Evolutionary conservation across 345 rosid genomes (phyloP).

Genomic region (Linum usitatissimum): DNA sequence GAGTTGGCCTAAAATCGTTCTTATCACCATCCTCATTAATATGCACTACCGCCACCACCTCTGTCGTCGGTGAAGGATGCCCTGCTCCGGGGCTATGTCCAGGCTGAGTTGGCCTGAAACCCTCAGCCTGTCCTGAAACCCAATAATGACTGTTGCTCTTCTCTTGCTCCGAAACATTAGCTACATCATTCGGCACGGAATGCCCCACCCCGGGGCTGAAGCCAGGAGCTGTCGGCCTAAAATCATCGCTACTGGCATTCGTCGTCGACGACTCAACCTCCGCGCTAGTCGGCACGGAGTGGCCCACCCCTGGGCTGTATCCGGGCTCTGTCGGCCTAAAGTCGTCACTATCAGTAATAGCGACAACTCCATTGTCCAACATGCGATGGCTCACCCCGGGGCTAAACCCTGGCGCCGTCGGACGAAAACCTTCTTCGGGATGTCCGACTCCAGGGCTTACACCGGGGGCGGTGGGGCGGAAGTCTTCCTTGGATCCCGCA

Average conservation of each 20-base stretch:
- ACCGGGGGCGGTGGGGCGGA: neutral
- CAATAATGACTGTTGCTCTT: no score
- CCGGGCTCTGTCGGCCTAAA: slow-evolving; percentile 31
- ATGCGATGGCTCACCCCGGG: slow-evolving; percentile 20
- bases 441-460: slow-evolving; percentile 4
- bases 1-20: slow-evolving; percentile 3
- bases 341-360: slow-evolving; percentile 5
- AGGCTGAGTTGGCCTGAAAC: slow-evolving; percentile 16
- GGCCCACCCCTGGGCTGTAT: slow-evolving; percentile 33
- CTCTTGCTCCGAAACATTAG: no score
- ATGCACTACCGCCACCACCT: neutral
- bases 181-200: neutral
- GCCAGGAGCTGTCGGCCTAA: slow-evolving; percentile 25
- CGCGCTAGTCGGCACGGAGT: slow-evolving; percentile 6
- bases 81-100: slow-evolving; percentile 48
- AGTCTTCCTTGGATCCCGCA: neutral
- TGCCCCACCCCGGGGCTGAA: slow-evolving; percentile 9
- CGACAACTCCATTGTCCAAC: neutral
- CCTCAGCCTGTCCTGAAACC: neutral
- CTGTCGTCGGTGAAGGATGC: slow-evolving; percentile 25
- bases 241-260: slow-evolving; percentile 16
- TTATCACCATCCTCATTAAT: no score
- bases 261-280: neutral
- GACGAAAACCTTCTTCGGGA: slow-evolving; percentile 17
- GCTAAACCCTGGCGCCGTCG: slow-evolving; percentile 19